Evolutionary conservation across 352 stramenopile genomes (phyloP).

Genomic region (Globisporangium echinulatum): DNA sequence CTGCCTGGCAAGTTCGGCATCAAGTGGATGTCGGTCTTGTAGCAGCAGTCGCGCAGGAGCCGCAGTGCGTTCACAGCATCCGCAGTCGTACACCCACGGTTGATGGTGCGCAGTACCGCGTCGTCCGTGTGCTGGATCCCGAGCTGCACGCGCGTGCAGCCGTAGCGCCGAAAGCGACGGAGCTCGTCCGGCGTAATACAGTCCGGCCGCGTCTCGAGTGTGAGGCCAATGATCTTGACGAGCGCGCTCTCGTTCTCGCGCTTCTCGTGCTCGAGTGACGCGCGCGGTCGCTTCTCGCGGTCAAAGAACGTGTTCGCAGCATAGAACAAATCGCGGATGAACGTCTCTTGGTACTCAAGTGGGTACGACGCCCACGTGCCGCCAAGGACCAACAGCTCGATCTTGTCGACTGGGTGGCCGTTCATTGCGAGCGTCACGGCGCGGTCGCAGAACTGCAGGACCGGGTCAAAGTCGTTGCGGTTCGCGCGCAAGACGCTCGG

Average conservation of each 20-base stretch:
- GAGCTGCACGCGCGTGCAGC: constrained; percentile 85
- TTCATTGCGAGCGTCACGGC: constrained; percentile 89
- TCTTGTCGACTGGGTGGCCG: constrained; percentile 90
- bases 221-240: constrained; percentile 90
- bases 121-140: constrained; percentile 92
- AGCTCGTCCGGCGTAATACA: constrained; percentile 88
- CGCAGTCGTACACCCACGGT: constrained; percentile 74
- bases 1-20: constrained; percentile 91
- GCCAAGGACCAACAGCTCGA: constrained; percentile 88
- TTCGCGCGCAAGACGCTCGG: constrained; percentile 90
- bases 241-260: constrained; percentile 76
- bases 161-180: constrained; percentile 75
- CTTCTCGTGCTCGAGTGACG: constrained; percentile 84
- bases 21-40: constrained; percentile 92
- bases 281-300: constrained; percentile 52
- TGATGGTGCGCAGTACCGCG: constrained; percentile 88
- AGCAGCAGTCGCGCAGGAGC: constrained; percentile 89
- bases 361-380: constrained; percentile 92
- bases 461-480: constrained; percentile 87
- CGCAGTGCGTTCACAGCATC: constrained; percentile 73
- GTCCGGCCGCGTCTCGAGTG: constrained; percentile 86
- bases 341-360: constrained; percentile 85
- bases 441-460: constrained; percentile 90
- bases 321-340: constrained; percentile 91
- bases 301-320: constrained; percentile 90